Conservation (phyloP, 2,329 filamentous ascomycete species). For the Pseudocercospora vitis region DNA sequence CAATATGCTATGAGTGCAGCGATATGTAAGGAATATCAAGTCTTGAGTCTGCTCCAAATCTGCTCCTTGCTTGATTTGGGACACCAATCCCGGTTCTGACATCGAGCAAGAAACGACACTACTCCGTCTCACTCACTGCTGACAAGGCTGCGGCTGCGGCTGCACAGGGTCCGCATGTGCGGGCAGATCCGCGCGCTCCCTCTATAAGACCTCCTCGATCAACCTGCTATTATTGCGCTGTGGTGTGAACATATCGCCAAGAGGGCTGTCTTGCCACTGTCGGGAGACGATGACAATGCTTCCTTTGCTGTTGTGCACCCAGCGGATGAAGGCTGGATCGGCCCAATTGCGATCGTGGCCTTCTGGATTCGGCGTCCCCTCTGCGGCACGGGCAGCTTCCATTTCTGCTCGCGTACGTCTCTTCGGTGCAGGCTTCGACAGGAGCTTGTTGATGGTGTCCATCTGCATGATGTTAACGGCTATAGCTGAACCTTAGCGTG, state of each 20-base stretch:
- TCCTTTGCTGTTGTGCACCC: slow-evolving; percentile 56
- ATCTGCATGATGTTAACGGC: slow-evolving; percentile 54
- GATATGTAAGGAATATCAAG: too few species aligned
- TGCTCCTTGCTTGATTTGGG: too few species aligned
- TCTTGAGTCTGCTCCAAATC: too few species aligned
- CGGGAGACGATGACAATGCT: slow-evolving; percentile 11
- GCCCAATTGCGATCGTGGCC: slow-evolving; percentile 27
- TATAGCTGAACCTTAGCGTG: background rate
- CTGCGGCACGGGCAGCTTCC: slow-evolving; percentile 46
- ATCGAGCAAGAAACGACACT: too few species aligned
- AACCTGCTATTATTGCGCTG: background rate
- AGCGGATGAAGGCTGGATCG: slow-evolving; percentile 65
- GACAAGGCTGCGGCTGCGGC: too few species aligned
- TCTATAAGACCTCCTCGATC: background rate
- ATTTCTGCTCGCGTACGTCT: slow-evolving; percentile 51
- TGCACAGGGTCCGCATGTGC: too few species aligned
- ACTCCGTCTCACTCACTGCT: background rate
- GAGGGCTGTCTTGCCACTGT: slow-evolving; percentile 12
- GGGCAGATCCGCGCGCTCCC: too few species aligned
- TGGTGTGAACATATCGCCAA: slow-evolving; percentile 1
- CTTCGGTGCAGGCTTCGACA: slow-evolving; percentile 83
- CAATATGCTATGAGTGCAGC: too few species aligned
- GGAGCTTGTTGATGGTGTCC: slow-evolving; percentile 87
- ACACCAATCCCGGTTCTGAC: too few species aligned
- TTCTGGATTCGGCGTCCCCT: slow-evolving; percentile 52